A percentile compares a stretch with the other conserved stretches of the same genome.
Conservation (phyloP, 75 land plant species). For the Gnetum montanum region DNA sequence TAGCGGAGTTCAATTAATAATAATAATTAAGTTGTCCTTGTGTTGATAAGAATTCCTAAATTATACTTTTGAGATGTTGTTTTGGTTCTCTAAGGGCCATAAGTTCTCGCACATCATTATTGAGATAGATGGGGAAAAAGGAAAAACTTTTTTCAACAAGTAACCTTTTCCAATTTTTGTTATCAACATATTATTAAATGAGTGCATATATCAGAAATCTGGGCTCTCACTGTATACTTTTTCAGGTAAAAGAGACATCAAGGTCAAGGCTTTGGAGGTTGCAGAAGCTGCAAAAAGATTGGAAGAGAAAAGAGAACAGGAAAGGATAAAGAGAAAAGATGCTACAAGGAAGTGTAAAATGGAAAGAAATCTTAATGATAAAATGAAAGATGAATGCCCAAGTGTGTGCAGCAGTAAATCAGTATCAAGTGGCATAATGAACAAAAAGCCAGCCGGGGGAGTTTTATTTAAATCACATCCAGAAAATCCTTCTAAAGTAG, state of each 20-base stretch:
- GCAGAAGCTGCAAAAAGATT: conserved; percentile 81
- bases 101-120: no score
- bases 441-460: conserved; percentile 1
- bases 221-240: no score
- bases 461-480: conserved; percentile 3
- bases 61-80: no score
- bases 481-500: conserved; percentile 1
- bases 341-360: conserved; percentile 26
- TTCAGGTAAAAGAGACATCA: conserved; percentile 82
- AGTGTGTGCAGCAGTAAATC: conserved; percentile 9
- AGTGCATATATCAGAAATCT: no score
- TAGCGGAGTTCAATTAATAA: no score
- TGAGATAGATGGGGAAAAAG: no score
- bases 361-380: conserved; percentile 13
- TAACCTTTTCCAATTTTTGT: no score
- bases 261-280: conserved; percentile 87
- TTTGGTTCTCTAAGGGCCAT: no score
- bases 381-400: conserved; percentile 11
- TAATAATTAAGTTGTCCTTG: no score
- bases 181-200: no score
- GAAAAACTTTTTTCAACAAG: no score
- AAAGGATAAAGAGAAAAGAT: conserved; percentile 57
- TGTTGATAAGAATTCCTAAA: no score
- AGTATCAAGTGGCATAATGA: conserved; percentile 1
- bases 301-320: conserved; percentile 61